Base-by-base conservation (phyloP, 148 eudicot species). In the Dysphania ambrosioides region DNA sequence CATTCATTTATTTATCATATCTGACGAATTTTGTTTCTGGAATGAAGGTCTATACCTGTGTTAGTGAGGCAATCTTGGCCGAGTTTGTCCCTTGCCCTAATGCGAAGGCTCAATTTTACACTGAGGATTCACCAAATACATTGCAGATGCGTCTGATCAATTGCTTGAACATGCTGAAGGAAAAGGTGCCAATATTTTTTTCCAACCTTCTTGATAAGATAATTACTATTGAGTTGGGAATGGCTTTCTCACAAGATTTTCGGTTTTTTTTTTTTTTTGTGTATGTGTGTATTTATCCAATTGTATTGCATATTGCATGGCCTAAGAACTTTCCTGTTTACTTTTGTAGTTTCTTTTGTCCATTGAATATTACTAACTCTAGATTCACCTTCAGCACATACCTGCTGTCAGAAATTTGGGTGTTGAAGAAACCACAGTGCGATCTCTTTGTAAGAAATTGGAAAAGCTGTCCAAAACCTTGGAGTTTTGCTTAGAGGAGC, bases 41-140 rank as follows among this genome's bases (percentile, higher is more conserved):
- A 59, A 36, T 88, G 80, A 80, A 95, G 99, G 93, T 95, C 11
- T 90, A 85, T 70, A 95, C 99, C 1, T 89, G 94, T 79, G 85
- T 16, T 8, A 83, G 84, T 73, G 97, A 90, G 76, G 84, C 87
- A 53, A 87, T 83, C 16, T 65, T 95, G 65, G 89, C 88, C 1
- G 40, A 77, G 65, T 84, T 83, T 77, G 73, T 90, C 61, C 75
- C 92, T 13, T 84, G 90, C 70, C 85, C 99, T 4, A 85, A 69
- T 2, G 75, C 85, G 1, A 89, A 88, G 80, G 44, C 89, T 77
- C 84, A 83, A 79, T 23, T 66, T 10, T 95, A 92, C 76, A 66
- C 84, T 21, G 73, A 66, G 69, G 81, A 81, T 75, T 24, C 79
- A 32, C 89, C 90, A 8, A 32, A 40, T 44, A 35, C 34, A 16